These are phyloP conservation scores for Suillus variegatus DNA, from an alignment of 768 basidiomycete species.

Conservation along the genomic window DNA sequence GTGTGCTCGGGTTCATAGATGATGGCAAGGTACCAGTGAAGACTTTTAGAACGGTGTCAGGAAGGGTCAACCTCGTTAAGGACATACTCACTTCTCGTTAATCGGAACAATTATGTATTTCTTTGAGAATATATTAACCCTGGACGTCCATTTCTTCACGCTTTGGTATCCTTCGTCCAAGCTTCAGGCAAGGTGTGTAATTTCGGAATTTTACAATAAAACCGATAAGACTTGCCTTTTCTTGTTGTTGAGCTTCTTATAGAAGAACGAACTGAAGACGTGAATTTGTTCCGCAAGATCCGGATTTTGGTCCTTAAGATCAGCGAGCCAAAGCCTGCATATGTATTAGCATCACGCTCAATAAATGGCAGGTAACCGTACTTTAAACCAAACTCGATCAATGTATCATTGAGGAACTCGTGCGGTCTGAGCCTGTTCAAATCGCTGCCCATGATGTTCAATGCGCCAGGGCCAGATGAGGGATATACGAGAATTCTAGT, in stretches of 20 bases:
- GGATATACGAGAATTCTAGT: constrained; percentile 78
- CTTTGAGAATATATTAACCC: constrained; percentile 86
- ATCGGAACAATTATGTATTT: constrained; percentile 94
- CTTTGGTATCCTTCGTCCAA: constrained; percentile 72
- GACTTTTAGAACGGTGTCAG: constrained; percentile 42
- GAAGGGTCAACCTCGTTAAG: neutral
- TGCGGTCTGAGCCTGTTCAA: constrained; percentile 69
- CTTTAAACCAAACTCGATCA: constrained; percentile 97
- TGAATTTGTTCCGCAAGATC: constrained; percentile 73
- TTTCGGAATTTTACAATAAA: neutral
- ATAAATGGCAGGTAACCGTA: constrained; percentile 37
- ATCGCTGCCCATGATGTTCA: constrained; percentile 84
- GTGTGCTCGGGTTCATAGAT: constrained; percentile 78
- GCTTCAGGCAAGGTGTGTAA: constrained; percentile 28
- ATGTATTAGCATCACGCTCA: neutral
- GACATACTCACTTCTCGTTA: constrained; percentile 82
- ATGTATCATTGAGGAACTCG: constrained; percentile 93
- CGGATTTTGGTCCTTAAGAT: constrained; percentile 55
- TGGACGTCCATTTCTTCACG: constrained; percentile 93
- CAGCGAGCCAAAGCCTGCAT: constrained; percentile 67
- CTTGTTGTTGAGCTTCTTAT: constrained; percentile 80
- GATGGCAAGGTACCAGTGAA: constrained; percentile 97
- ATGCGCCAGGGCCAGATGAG: constrained; percentile 64
- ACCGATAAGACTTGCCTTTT: constrained; percentile 48
- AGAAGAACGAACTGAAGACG: constrained; percentile 97